Evolutionary conservation across 2,329 filamentous ascomycete genomes (phyloP).

Genomic region (Paradendryphiella salina): DNA sequence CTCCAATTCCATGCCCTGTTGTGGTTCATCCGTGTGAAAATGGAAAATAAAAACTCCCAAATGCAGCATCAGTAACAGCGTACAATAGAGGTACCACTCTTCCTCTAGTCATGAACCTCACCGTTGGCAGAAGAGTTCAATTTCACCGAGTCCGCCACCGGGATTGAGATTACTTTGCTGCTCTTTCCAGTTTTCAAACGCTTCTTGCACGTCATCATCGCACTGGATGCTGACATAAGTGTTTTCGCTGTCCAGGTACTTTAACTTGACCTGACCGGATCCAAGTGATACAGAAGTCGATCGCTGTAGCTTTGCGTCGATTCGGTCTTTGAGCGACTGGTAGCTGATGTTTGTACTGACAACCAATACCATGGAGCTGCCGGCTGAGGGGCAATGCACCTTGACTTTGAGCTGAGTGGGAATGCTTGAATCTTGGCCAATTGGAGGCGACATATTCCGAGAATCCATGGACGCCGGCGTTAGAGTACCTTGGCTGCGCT

Average conservation of each 20-base stretch:
- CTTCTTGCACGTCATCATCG: constrained; percentile 94
- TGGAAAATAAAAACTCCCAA: not conserved
- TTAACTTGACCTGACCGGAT: constrained; percentile 79
- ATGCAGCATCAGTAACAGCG: not conserved
- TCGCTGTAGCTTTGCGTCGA: constrained; percentile 89
- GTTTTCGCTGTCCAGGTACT: constrained; percentile 82
- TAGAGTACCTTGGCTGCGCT: constrained; percentile 41
- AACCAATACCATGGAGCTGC: constrained; percentile 92
- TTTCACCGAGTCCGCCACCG: constrained; percentile 76
- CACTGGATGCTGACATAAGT: constrained; percentile 93
- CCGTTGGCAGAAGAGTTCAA: constrained; percentile 61
- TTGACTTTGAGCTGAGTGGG: constrained; percentile 90
- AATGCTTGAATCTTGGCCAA: constrained; percentile 43
- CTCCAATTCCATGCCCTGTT: constrained; percentile 8
- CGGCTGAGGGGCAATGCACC: constrained; percentile 76
- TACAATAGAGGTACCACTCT: not conserved
- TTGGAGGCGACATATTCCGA: constrained; percentile 46
- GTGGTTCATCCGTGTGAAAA: not conserved
- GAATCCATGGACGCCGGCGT: constrained; percentile 47
- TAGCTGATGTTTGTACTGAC: constrained; percentile 95
- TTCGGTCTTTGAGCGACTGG: constrained; percentile 89
- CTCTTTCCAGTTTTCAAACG: constrained; percentile 92
- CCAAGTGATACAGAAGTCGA: constrained; percentile 84
- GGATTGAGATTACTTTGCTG: constrained; percentile 64
- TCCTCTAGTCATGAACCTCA: constrained; percentile 15